Percentiles rank a stretch among this genome's conserved stretches.
These are phyloP conservation scores for Iodosphaeria phyllophila DNA, from an alignment of 2,329 filamentous ascomycete genomes.

Conservation along the genomic window DNA sequence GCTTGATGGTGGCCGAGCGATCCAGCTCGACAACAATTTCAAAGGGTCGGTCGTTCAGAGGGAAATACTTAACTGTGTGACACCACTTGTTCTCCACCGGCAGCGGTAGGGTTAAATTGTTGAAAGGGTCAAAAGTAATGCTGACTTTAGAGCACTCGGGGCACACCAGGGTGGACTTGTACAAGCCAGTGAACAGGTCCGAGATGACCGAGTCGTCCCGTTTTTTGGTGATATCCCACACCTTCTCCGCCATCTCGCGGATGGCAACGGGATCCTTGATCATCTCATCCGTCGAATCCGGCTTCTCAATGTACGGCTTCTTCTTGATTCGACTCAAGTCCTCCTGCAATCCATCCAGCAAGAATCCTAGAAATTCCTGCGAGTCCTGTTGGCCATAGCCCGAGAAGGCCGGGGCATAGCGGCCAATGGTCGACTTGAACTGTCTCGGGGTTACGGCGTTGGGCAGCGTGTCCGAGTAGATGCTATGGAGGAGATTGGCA, in stretches of 20 bases:
- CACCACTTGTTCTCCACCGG: slow-evolving; percentile 73
- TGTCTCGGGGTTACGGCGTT: slow-evolving; percentile 58
- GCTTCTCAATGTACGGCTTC: slow-evolving; percentile 95
- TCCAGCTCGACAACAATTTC: slow-evolving; percentile 63
- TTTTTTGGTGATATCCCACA: slow-evolving; percentile 80
- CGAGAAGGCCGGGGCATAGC: slow-evolving; percentile 69
- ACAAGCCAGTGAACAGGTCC: slow-evolving; percentile 92
- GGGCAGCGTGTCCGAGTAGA: slow-evolving; percentile 51
- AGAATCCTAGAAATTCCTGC: slow-evolving; percentile 87
- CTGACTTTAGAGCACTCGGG: slow-evolving; percentile 85
- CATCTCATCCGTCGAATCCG: slow-evolving; percentile 94
- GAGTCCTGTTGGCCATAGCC: slow-evolving; percentile 95
- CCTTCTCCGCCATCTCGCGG: slow-evolving; percentile 66
- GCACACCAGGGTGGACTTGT: slow-evolving; percentile 92
- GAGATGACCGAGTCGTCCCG: slow-evolving; percentile 91
- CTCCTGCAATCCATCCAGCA: slow-evolving; percentile 87
- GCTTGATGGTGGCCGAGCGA: slow-evolving; percentile 54
- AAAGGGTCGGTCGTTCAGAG: slow-evolving; percentile 52
- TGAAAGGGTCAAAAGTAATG: slow-evolving; percentile 97
- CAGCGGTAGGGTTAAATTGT: slow-evolving; percentile 77
- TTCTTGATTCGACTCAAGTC: slow-evolving; percentile 85
- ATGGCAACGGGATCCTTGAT: slow-evolving; percentile 68
- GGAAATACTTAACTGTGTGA: slow-evolving; percentile 58
- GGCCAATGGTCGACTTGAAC: slow-evolving; percentile 70
- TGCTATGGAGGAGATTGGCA: slow-evolving; percentile 52